phyloP scores from a whole-genome alignment of 2,329 filamentous ascomycete genomes.

The Lasiodiplodia sp. region DNA sequence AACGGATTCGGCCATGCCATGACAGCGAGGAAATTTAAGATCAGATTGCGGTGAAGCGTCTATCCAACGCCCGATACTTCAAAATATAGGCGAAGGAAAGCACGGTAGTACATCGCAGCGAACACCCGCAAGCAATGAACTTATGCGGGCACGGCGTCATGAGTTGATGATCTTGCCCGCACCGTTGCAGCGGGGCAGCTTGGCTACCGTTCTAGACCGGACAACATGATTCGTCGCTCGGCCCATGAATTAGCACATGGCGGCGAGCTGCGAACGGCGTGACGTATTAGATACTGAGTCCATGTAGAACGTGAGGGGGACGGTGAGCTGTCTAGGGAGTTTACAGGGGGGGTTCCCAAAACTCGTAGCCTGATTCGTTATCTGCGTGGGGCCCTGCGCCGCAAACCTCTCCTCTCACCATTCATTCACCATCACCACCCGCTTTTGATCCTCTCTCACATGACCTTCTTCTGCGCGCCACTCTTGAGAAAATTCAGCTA shows the following conservation, averaged over 20 bases:
- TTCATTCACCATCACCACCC: not conserved
- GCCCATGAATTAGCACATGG: constrained; percentile 12
- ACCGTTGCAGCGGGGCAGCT: not conserved
- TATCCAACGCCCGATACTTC: not conserved
- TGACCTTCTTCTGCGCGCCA: too few species aligned
- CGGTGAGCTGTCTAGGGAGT: not conserved
- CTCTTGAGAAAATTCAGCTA: not conserved
- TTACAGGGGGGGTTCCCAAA: not conserved
- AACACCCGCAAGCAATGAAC: not conserved
- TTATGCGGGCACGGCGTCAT: constrained; percentile 20
- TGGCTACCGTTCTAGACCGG: not conserved
- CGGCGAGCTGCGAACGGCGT: not conserved
- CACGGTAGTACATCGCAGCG: not conserved
- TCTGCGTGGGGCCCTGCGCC: too few species aligned
- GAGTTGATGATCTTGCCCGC: constrained; percentile 11
- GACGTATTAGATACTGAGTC: not conserved
- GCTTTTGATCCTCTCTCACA: not conserved
- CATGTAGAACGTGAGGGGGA: not conserved
- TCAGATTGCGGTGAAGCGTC: not conserved
- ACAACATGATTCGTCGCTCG: constrained; percentile 4
- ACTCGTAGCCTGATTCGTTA: not conserved
- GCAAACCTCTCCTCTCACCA: too few species aligned
- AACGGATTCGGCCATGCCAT: constrained; percentile 57
- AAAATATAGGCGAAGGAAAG: not conserved
- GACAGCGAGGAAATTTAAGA: not conserved